Evolutionary conservation across 2,329 filamentous ascomycete genomes (phyloP), one percentile per base, ranked within the genome.

Genomic region (Aspergillus spinulosporus): DNA sequence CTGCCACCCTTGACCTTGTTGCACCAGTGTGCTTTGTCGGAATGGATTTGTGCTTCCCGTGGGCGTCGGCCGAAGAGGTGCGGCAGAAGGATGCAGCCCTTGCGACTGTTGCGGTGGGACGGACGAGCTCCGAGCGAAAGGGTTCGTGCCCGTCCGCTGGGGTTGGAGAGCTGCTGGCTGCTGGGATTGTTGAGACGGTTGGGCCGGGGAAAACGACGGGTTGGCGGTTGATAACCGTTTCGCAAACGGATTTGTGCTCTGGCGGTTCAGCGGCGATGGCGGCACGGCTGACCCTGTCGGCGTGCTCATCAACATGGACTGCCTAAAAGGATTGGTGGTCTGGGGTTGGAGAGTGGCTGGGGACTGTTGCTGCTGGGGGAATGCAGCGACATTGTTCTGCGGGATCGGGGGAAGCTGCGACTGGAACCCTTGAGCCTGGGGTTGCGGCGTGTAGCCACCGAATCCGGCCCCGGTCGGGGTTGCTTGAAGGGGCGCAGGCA

Each of bases 11-110:
- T 90, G 82, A 1, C 93, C 92, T 0, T 96, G 92, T 68, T 96
- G 94, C 51, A 96, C 87, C 72, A 97, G 96, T 3, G 88, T 86
- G 45, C 89, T 90, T 69, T 97, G 92, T 12, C 94, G 84, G 82
- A 97, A 97, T 0, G 94, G 94, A 67, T 99, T 99, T 2, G 92
- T 97, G 67, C 85, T 91, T 6, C 92, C 92, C 0, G 92, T 97
- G 1, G 88, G 83, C 67, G 93, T 91, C 2, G 91, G 85, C 52
- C 82, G 82, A 4, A 94, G 76, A 48, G 81, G 71, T n/a, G 73
- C 71, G 2, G 71, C 67, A 9, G 69, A 60, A 26, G 74, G 72
- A 14, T 74, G 70, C 11, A 76, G 50, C 6, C 66, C 66, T 48
- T 66, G 66, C 46, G 74, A 68, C 43, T 72, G 67, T 50, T 68